A percentile compares a stretch with the other conserved stretches of the same genome.
These are phyloP conservation scores for Phytophthora foliorum DNA, from an alignment of 352 stramenopile genomes.

Conservation along the genomic window DNA sequence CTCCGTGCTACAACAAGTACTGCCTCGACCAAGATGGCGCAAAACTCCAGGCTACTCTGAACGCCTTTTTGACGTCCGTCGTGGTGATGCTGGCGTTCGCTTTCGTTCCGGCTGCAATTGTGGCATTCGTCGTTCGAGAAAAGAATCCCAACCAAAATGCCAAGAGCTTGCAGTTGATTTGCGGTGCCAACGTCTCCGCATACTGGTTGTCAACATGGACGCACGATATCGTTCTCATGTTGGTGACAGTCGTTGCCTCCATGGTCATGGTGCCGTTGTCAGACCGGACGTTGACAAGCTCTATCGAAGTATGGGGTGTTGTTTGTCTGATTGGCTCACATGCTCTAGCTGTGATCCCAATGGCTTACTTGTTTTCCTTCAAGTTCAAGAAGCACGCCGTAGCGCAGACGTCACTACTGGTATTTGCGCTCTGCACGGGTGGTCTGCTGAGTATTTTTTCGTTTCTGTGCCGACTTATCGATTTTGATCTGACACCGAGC, in stretches of 20 bases:
- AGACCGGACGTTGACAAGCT: slow-evolving; percentile 38
- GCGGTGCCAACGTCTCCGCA: slow-evolving; percentile 52
- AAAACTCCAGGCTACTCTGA: slow-evolving; percentile 73
- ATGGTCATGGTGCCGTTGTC: slow-evolving; percentile 54
- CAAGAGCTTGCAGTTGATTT: slow-evolving; percentile 74
- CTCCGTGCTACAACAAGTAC: slow-evolving; percentile 51
- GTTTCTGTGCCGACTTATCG: slow-evolving; percentile 77
- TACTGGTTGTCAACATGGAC: slow-evolving; percentile 75
- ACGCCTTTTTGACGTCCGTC: slow-evolving; percentile 68
- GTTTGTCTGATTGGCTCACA: slow-evolving; percentile 54
- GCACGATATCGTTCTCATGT: slow-evolving; percentile 60
- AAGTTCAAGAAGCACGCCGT: slow-evolving; percentile 69
- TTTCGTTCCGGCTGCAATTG: slow-evolving; percentile 71
- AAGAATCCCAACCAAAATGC: slow-evolving; percentile 75
- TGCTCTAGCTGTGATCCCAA: slow-evolving; percentile 57
- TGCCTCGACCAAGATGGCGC: slow-evolving; percentile 63
- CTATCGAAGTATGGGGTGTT: slow-evolving; percentile 52
- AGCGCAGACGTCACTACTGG: slow-evolving; percentile 74
- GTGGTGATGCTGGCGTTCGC: slow-evolving; percentile 77
- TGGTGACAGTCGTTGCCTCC: slow-evolving; percentile 50
- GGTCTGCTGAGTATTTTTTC: slow-evolving; percentile 82
- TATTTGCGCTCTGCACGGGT: slow-evolving; percentile 66
- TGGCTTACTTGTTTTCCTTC: slow-evolving; percentile 72
- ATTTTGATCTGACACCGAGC: slow-evolving; percentile 48
- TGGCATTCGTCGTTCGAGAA: slow-evolving; percentile 73